These are phyloP conservation scores for Solanum chilense DNA, from an alignment of 257 asterid species.

Conservation along the genomic window DNA sequence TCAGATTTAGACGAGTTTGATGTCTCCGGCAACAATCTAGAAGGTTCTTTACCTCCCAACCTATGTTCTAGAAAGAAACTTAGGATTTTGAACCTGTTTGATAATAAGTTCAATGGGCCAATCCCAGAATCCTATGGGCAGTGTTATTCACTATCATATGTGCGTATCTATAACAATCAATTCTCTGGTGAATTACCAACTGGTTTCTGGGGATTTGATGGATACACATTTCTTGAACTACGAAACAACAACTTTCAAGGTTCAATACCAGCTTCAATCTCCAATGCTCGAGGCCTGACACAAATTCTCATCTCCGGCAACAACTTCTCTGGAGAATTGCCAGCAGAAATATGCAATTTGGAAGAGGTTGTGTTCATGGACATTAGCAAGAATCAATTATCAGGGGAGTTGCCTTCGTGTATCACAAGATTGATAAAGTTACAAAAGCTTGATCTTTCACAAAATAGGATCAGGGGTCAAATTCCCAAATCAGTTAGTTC, in stretches of 20 bases:
- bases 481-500: conserved; percentile 34
- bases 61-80: conserved; percentile 47
- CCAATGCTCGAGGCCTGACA: conserved; percentile 27
- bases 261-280: conserved; percentile 37
- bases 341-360: conserved; percentile 33
- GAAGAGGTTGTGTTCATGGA: conserved; percentile 33
- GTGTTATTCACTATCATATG: conserved; percentile 38
- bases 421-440: conserved; percentile 29
- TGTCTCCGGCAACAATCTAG: conserved; percentile 46
- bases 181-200: conserved; percentile 48
- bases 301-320: conserved; percentile 45
- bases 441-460: conserved; percentile 48
- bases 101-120: conserved; percentile 46
- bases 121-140: conserved; percentile 62
- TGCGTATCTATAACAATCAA: conserved; percentile 38
- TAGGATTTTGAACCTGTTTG: conserved; percentile 20
- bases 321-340: conserved; percentile 46
- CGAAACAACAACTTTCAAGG: conserved; percentile 54
- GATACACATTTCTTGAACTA: conserved; percentile 37
- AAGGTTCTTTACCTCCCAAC: conserved; percentile 57
- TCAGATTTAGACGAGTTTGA: conserved; percentile 60
- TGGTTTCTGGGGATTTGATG: conserved; percentile 50
- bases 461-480: conserved; percentile 43
- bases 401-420: conserved; percentile 65
- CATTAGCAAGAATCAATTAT: conserved; percentile 34